Evolutionary conservation across 805 yeast species (phyloP), one percentile per base, ranked within the genome.

Genomic region (Yarrowia sp.): DNA sequence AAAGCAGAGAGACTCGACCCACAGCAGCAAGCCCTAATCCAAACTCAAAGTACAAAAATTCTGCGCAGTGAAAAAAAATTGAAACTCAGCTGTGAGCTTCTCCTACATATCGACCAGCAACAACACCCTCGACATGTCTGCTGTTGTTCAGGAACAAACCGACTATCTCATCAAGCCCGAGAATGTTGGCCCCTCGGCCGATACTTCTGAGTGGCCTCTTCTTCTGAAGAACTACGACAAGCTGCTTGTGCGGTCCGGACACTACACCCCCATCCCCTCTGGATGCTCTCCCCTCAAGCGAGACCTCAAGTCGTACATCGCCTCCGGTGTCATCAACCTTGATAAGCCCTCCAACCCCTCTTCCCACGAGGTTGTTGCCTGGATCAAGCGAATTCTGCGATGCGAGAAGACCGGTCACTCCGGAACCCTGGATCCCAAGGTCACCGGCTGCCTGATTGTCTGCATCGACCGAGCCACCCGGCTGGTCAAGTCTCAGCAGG

Each of bases 301-400:
- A 81, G 97, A 91, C 76, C 79, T 94, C 69, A 89, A 89, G 76
- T 81, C 89, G 32, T 94, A 94, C 76, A 81, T 94, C 70, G 84
- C 94, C 55, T 86, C 97, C 6, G 99, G 99, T 81, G 96, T 94
- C 59, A 93, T 94, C 74, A 94, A 94, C 80, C 82, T 94, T 70
- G 99, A 94, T 79, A 94, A 94, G 72, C 99, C 99, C 68, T 89
- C 97, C 25, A 94, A 94, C 77, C 99, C 99, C 68, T 90, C 97
- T 44, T 90, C 97, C 62, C 99, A 94, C 78, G 99, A 94, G 80
- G 99, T 94, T 73, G 99, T 94, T 71, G 99, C 99, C 22, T 94
- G 99, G 99, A 85, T 94, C 72, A 94, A 94, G 80, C 83, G 98
- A 76, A 94, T 94, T 69, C 81, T 94, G 71, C 86, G 98, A 76